A percentile compares a stretch with the other conserved stretches of the same genome.
phyloP scores from a whole-genome alignment of 169 alveolate species.

The Blepharisma undulans region DNA sequence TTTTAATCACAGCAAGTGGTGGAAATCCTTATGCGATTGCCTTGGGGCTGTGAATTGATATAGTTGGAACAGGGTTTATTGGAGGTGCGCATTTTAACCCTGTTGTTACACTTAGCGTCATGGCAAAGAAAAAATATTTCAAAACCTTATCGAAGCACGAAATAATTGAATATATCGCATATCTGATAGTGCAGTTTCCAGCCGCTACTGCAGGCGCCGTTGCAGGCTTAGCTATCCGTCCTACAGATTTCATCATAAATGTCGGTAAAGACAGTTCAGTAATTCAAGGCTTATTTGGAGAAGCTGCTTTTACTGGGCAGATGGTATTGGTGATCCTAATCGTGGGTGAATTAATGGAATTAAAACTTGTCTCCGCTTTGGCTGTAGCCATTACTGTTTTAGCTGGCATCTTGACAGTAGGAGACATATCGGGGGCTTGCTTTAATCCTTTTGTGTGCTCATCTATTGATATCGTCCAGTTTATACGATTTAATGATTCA shows the following conservation, averaged over 20 bases:
- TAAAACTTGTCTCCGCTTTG: background rate
- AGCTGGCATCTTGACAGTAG: background rate
- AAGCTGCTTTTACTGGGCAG: background rate
- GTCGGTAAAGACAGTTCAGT: background rate
- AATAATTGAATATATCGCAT: background rate
- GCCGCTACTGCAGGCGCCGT: background rate
- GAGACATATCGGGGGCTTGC: background rate
- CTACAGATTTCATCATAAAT: background rate
- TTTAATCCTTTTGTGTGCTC: background rate
- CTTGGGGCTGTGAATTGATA: background rate
- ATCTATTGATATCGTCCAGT: background rate
- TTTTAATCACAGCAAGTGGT: background rate
- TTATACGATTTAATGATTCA: background rate
- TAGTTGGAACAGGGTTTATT: background rate
- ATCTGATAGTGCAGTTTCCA: background rate
- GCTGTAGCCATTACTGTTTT: background rate
- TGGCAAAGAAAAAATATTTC: background rate
- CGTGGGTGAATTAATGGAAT: background rate
- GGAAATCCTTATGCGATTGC: background rate
- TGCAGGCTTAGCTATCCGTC: background rate
- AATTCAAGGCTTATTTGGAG: background rate
- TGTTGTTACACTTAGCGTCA: background rate
- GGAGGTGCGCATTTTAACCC: slow-evolving; percentile 3
- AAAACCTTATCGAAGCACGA: background rate
- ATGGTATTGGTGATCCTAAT: background rate